These are phyloP conservation scores for Pleurotus tuoliensis DNA, from an alignment of 768 basidiomycete genomes.

Conservation along the genomic window DNA sequence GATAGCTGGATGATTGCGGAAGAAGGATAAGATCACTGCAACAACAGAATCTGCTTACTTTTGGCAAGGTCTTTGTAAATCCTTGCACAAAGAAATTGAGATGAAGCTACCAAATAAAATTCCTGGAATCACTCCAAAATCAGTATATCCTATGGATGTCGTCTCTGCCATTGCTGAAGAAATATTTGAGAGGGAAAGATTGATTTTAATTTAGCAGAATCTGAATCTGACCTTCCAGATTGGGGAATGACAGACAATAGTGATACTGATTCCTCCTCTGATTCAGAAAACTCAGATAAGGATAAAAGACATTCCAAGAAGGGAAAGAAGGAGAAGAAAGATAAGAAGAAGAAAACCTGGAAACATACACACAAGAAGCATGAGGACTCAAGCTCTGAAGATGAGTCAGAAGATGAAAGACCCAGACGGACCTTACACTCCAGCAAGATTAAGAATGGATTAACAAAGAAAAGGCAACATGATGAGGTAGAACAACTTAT, in stretches of 20 bases:
- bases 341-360: background rate
- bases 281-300: background rate
- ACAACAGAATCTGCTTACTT: constrained; percentile 8
- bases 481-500: constrained; percentile 6
- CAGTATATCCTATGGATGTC: background rate
- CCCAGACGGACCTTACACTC: background rate
- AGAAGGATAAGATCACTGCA: constrained; percentile 8
- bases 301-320: background rate
- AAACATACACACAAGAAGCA: background rate
- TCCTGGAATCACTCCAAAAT: background rate
- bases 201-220: constrained; percentile 7
- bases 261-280: background rate
- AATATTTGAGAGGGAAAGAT: constrained; percentile 8
- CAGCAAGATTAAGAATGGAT: background rate
- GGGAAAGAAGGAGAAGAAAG: background rate
- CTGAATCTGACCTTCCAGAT: constrained; percentile 9
- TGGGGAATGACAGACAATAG: background rate
- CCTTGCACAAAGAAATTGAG: background rate
- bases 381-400: background rate
- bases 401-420: constrained; percentile 7
- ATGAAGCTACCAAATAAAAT: background rate
- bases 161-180: background rate
- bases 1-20: constrained; percentile 11
- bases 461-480: background rate
- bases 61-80: constrained; percentile 10